Percentiles rank a stretch among this genome's conserved stretches.
These are phyloP conservation scores for Talaromyces thailandensis DNA, from an alignment of 495 filamentous ascomycete species.

Conservation along the genomic window DNA sequence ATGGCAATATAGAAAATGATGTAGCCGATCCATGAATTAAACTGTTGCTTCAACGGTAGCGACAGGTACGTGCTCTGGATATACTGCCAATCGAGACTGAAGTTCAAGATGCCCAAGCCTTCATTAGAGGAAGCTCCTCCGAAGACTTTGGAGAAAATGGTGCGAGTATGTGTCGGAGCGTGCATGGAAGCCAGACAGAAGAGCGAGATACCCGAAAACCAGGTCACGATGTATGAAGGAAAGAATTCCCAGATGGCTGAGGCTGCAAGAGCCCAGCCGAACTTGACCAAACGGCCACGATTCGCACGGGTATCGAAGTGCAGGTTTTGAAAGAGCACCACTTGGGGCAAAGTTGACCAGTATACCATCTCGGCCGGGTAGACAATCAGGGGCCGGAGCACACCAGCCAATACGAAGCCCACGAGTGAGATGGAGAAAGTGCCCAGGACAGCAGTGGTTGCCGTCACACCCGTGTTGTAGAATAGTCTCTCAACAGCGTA, in stretches of 20 bases:
- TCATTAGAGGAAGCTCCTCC: slow-evolving; percentile 42
- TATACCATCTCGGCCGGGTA: slow-evolving; percentile 14
- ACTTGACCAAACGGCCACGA: slow-evolving; percentile 11
- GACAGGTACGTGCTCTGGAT: slow-evolving; percentile 23
- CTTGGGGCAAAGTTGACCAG: slow-evolving; percentile 12
- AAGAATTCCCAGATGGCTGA: slow-evolving; percentile 36
- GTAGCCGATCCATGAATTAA: slow-evolving; percentile 34
- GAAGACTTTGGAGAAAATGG: slow-evolving; percentile 41
- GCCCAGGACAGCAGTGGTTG: slow-evolving; percentile 27
- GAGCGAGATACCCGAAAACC: slow-evolving; percentile 38
- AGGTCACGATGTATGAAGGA: slow-evolving; percentile 38
- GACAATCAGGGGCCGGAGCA: slow-evolving; percentile 11
- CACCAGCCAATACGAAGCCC: slow-evolving; percentile 27
- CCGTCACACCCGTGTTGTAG: slow-evolving; percentile 28
- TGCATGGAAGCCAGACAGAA: slow-evolving; percentile 33
- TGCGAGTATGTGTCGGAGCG: slow-evolving; percentile 12
- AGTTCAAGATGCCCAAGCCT: slow-evolving; percentile 19
- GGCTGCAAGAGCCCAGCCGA: slow-evolving; percentile 14
- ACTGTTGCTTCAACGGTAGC: slow-evolving; percentile 18
- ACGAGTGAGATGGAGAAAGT: slow-evolving; percentile 35
- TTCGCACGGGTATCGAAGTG: slow-evolving; percentile 8
- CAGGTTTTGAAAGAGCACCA: slow-evolving; percentile 9
- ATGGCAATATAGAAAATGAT: slow-evolving; percentile 28
- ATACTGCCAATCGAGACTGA: slow-evolving; percentile 45
- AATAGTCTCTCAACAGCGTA: slow-evolving; percentile 36